Percentiles rank a stretch among this genome's conserved stretches.
phyloP scores from a whole-genome alignment of 495 filamentous ascomycete genomes.

The Annulohypoxylon bovei region DNA sequence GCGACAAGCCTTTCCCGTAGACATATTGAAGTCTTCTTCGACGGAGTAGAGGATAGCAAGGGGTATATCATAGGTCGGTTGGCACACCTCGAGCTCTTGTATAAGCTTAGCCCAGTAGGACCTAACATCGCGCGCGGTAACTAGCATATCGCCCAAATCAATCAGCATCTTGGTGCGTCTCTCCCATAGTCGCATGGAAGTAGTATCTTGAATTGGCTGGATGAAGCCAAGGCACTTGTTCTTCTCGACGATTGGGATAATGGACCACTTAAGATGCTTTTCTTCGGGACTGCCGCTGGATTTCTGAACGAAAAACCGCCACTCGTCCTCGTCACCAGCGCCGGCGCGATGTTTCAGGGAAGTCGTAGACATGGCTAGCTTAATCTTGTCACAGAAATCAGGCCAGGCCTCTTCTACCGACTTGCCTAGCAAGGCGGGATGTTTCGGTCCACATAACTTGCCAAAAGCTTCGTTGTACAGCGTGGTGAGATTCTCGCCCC shows the following conservation, averaged over 20 bases:
- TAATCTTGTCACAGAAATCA: constrained; percentile 72
- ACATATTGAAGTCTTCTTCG: constrained; percentile 62
- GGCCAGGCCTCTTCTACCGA: constrained; percentile 70
- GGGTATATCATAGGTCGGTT: constrained; percentile 63
- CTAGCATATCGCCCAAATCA: constrained; percentile 74
- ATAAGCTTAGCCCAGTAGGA: constrained; percentile 68
- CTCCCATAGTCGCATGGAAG: constrained; percentile 70
- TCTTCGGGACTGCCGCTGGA: constrained; percentile 69
- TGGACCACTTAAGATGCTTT: constrained; percentile 73
- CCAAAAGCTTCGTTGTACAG: constrained; percentile 82
- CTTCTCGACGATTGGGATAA: constrained; percentile 69
- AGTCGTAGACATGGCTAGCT: constrained; percentile 63
- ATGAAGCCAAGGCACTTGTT: constrained; percentile 61
- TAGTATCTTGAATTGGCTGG: constrained; percentile 74
- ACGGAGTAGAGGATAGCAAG: constrained; percentile 73
- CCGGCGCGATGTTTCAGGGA: constrained; percentile 65
- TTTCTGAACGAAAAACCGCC: constrained; percentile 71
- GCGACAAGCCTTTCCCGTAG: constrained; percentile 65
- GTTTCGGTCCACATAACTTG: constrained; percentile 71
- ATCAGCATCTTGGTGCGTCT: constrained; percentile 71
- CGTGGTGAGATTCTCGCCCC: constrained; percentile 70
- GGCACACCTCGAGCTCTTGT: constrained; percentile 67
- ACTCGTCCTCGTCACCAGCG: constrained; percentile 74
- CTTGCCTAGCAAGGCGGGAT: constrained; percentile 72
- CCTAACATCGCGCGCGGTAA: constrained; percentile 70